phyloP scores from a whole-genome alignment of 495 filamentous ascomycete species.

The Penicillium paxilli region DNA sequence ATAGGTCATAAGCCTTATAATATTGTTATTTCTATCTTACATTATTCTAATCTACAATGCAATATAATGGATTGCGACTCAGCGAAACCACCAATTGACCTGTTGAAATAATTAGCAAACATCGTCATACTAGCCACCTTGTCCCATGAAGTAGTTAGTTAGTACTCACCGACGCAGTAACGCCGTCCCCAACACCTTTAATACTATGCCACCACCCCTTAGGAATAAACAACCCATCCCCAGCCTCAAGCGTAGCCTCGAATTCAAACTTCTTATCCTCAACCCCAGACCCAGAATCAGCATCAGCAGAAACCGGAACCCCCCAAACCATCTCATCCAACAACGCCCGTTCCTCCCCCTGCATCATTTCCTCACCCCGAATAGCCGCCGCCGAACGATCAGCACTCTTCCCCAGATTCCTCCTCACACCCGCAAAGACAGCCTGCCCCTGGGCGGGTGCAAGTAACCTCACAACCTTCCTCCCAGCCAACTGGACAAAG shows the following conservation, averaged over 20 bases:
- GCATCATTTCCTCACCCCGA: conserved; percentile 92
- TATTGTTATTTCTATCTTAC: background rate
- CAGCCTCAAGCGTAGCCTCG: conserved; percentile 60
- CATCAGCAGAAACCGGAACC: conserved; percentile 6
- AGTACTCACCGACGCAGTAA: conserved; percentile 65
- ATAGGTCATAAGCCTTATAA: no score
- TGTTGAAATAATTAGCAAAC: conserved; percentile 25
- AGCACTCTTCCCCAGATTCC: conserved; percentile 41
- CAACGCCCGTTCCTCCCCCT: conserved; percentile 63
- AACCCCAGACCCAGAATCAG: no score
- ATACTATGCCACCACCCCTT: conserved; percentile 97
- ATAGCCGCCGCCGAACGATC: conserved; percentile 52
- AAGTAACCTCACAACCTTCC: conserved; percentile 72
- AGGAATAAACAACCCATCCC: conserved; percentile 85
- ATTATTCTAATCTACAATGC: no score
- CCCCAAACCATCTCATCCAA: conserved; percentile 74
- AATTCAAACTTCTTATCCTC: conserved; percentile 41
- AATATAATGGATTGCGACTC: no score
- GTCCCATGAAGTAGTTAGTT: no score
- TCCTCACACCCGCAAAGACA: conserved; percentile 60
- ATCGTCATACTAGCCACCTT: no score
- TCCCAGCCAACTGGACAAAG: conserved; percentile 78
- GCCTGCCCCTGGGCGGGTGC: conserved; percentile 57
- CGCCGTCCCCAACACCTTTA: conserved; percentile 63
- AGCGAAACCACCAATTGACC: conserved; percentile 95